phyloP scores from a whole-genome alignment of 495 filamentous ascomycete genomes.

The Penicillium psychrofluorescens region DNA sequence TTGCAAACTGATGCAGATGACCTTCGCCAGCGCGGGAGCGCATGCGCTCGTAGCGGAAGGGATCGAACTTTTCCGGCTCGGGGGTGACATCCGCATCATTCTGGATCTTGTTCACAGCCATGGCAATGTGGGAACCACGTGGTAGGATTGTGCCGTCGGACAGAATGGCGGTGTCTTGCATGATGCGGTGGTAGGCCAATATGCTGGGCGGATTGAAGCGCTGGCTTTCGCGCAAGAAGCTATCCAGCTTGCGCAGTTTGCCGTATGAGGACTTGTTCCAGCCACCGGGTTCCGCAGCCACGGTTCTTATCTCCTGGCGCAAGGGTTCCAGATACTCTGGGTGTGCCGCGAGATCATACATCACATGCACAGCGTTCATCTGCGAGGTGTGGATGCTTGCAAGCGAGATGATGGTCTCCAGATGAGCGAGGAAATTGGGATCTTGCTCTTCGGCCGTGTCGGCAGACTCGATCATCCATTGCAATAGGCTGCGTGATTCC shows the following conservation, averaged over 20 bases:
- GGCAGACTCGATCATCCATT: no score
- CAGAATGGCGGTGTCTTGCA: neutral
- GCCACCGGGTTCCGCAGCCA: neutral
- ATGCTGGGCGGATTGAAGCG: neutral
- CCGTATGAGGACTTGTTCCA: neutral
- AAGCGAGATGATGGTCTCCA: no score
- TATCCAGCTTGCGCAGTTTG: neutral
- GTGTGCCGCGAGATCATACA: conserved; percentile 2
- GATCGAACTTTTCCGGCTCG: conserved; percentile 43
- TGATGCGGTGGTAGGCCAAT: neutral
- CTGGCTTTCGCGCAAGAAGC: neutral
- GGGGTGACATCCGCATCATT: conserved; percentile 1
- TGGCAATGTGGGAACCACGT: neutral
- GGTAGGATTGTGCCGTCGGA: conserved; percentile 4
- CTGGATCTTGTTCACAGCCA: neutral
- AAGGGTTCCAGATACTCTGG: conserved; percentile 6
- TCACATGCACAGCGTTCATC: neutral
- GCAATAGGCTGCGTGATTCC: no score
- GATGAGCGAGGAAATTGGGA: no score
- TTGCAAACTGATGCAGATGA: conserved; percentile 33
- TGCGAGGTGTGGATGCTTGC: no score
- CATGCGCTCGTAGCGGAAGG: conserved; percentile 42
- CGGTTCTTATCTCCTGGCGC: neutral
- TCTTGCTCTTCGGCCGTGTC: no score
- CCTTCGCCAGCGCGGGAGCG: conserved; percentile 24